phyloP scores from a whole-genome alignment of 108 stramenopile species.

The Cyclotella distinguenda region DNA sequence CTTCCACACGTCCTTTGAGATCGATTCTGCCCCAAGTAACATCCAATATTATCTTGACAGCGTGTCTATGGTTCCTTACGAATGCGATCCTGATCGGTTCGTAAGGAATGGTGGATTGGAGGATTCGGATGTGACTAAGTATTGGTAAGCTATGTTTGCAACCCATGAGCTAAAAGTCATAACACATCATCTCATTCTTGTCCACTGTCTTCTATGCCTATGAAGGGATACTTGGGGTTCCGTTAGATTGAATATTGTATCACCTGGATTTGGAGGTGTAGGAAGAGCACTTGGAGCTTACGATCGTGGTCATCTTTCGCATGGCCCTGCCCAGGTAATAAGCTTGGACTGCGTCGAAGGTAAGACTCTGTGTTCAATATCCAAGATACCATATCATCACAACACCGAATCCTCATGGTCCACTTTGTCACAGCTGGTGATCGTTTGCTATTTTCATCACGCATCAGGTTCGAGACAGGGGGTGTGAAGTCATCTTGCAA shows the following conservation, averaged over 20 bases:
- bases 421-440: conserved; percentile 22
- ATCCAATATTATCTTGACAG: conserved; percentile 21
- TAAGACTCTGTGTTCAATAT: conserved; percentile 7
- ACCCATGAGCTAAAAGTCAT: not conserved
- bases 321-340: conserved; percentile 32
- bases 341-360: conserved; percentile 29
- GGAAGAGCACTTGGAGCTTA: conserved; percentile 24
- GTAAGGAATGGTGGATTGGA: conserved; percentile 35
- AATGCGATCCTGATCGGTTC: conserved; percentile 18
- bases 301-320: conserved; percentile 15
- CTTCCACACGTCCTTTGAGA: conserved; percentile 19
- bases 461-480: conserved; percentile 24
- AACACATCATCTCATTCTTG: not conserved
- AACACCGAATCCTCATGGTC: no score
- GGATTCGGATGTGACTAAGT: conserved; percentile 23
- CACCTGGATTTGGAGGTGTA: conserved; percentile 26
- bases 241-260: conserved; percentile 4
- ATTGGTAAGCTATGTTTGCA: conserved; percentile 6
- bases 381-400: no score
- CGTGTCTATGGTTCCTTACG: conserved; percentile 20
- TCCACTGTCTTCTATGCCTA: not conserved
- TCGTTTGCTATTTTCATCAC: conserved; percentile 27
- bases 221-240: conserved; percentile 32
- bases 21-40: conserved; percentile 36
- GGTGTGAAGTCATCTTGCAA: conserved; percentile 14